These are phyloP conservation scores for Loxodes magnus DNA, from an alignment of 73 alveolate genomes.

Conservation along the genomic window DNA sequence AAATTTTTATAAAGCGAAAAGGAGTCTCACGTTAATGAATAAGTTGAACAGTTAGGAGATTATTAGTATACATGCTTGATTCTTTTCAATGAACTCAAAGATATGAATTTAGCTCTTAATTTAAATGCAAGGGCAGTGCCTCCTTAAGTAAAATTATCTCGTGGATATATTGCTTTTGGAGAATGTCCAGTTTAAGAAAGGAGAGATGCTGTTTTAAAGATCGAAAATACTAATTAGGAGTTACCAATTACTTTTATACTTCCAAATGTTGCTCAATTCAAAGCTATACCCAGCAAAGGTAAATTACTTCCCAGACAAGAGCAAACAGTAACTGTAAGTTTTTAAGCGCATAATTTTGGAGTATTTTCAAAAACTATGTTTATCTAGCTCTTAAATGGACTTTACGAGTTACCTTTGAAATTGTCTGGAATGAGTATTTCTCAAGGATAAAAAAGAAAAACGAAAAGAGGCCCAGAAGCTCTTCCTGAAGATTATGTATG, in stretches of 20 bases:
- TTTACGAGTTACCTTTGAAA: conserved; percentile 80
- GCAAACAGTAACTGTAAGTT: conserved; percentile 77
- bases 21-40: too few relatives aligned
- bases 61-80: conserved; percentile 61
- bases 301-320: conserved; percentile 75
- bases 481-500: conserved; percentile 60
- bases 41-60: too few relatives aligned
- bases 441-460: conserved; percentile 35
- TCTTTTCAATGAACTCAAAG: conserved; percentile 51
- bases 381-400: conserved; percentile 66
- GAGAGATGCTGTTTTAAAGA: conserved; percentile 72
- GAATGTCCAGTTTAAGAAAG: conserved; percentile 84
- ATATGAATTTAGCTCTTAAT: conserved; percentile 72
- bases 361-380: conserved; percentile 57
- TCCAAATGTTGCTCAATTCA: conserved; percentile 82
- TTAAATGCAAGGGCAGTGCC: conserved; percentile 89
- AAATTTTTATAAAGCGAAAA: conserved; percentile 9
- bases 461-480: conserved; percentile 66
- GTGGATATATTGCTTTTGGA: conserved; percentile 70
- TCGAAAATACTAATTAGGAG: conserved; percentile 85
- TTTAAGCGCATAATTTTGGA: conserved; percentile 92
- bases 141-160: conserved; percentile 83
- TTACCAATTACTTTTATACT: conserved; percentile 78
- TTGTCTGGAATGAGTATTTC: conserved; percentile 70
- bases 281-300: conserved; percentile 81